Conservation (phyloP, 805 yeast genomes). For the Diddensiella santjacobensis region DNA sequence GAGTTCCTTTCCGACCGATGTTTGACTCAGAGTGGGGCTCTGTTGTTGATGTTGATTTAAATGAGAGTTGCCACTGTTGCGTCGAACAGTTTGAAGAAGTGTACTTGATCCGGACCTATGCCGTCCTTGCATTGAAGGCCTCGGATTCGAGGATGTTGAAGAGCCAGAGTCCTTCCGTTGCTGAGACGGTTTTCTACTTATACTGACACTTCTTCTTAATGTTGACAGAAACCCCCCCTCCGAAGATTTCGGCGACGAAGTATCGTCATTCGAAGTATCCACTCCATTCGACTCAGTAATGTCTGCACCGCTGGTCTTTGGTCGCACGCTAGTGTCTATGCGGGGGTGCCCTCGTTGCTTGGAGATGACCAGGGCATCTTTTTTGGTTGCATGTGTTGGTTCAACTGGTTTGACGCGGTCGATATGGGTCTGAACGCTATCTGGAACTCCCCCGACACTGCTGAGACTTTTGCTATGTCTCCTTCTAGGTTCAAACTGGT, state of each 20-base stretch:
- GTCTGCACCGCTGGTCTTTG: background rate
- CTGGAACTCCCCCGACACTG: slow-evolving; percentile 21
- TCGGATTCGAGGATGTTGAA: slow-evolving; percentile 10
- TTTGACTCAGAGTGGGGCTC: background rate
- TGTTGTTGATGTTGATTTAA: background rate
- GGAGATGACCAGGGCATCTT: background rate
- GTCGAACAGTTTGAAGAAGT: slow-evolving; percentile 1
- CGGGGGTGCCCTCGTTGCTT: background rate
- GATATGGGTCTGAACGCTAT: background rate
- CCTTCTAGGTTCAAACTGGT: slow-evolving; percentile 17
- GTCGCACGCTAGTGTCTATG: background rate
- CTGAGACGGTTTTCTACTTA: slow-evolving; percentile 15
- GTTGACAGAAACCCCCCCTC: slow-evolving; percentile 15
- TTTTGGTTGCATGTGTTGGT: background rate
- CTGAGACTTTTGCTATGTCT: slow-evolving; percentile 30
- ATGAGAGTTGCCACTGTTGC: slow-evolving; percentile 2
- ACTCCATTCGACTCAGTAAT: background rate
- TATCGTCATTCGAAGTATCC: background rate
- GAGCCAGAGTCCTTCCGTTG: slow-evolving; percentile 17
- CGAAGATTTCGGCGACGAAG: slow-evolving; percentile 5
- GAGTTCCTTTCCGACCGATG: background rate
- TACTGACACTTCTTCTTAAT: slow-evolving; percentile 20
- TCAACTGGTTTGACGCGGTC: background rate
- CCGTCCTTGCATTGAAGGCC: background rate
- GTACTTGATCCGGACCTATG: background rate